Conservation (phyloP, 345 rosid genomes). For the Luvunga scandens region DNA sequence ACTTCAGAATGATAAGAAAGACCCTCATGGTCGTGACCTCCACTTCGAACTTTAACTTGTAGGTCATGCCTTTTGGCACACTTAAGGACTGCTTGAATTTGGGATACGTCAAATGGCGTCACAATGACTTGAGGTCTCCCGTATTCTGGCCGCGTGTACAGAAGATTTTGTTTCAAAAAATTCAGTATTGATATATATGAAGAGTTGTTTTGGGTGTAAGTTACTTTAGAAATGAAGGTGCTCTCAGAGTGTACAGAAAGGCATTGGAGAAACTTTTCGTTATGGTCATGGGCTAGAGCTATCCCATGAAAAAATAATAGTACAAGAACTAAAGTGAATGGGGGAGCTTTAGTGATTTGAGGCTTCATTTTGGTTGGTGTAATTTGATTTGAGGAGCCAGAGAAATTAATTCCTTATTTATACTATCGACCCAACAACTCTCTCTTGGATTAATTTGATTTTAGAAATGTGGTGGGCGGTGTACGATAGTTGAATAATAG, state of each 20-base stretch:
- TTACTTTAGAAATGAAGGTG: not conserved
- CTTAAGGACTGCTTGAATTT: no score
- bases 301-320: not conserved
- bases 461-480: not conserved
- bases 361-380: not conserved
- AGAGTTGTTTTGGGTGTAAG: not conserved
- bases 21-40: no score
- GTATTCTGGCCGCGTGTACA: not conserved
- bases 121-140: constrained; percentile 5
- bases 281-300: not conserved
- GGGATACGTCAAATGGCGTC: not conserved
- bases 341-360: not conserved
- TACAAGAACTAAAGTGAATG: not conserved
- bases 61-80: no score
- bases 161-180: constrained; percentile 1
- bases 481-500: no score
- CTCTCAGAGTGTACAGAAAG: not conserved
- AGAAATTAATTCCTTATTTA: not conserved
- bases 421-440: not conserved
- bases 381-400: not conserved
- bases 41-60: no score
- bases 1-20: no score
- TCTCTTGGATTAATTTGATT: no score
- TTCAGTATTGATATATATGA: constrained; percentile 9
- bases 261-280: not conserved